A percentile compares a stretch with the other conserved stretches of the same genome.
Evolutionary conservation across 305 asterid genomes (phyloP).

Genomic region (Fraxinus angustifolia): DNA sequence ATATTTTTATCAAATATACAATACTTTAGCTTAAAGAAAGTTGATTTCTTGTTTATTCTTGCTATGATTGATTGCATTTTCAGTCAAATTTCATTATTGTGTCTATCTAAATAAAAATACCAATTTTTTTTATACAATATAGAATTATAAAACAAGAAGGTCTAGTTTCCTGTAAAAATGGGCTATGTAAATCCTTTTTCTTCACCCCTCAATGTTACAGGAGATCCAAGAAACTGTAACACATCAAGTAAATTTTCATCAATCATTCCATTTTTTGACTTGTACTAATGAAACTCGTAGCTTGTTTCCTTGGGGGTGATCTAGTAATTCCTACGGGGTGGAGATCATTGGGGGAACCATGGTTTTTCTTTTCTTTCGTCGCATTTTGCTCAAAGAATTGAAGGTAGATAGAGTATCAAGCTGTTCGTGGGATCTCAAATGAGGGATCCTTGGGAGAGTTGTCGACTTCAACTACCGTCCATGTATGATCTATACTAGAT

Average conservation of each 20-base stretch:
- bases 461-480: too few relatives aligned
- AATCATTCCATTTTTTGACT: background rate
- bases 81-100: background rate
- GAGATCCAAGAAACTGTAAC: background rate
- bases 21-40: background rate
- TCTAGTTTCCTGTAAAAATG: background rate
- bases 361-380: too few relatives aligned
- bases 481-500: too few relatives aligned
- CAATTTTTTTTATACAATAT: background rate
- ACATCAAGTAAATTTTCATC: background rate
- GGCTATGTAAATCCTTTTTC: background rate
- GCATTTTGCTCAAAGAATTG: too few relatives aligned
- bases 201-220: background rate
- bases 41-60: background rate
- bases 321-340: too few relatives aligned
- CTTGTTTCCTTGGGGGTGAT: background rate
- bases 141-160: background rate
- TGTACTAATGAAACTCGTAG: background rate
- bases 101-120: background rate
- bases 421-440: too few relatives aligned
- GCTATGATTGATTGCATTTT: too few relatives aligned
- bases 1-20: background rate
- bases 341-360: too few relatives aligned
- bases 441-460: too few relatives aligned
- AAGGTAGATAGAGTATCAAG: too few relatives aligned